Conservation (phyloP, 805 yeast species). For the Wickerhamomyces hampshirensis region DNA sequence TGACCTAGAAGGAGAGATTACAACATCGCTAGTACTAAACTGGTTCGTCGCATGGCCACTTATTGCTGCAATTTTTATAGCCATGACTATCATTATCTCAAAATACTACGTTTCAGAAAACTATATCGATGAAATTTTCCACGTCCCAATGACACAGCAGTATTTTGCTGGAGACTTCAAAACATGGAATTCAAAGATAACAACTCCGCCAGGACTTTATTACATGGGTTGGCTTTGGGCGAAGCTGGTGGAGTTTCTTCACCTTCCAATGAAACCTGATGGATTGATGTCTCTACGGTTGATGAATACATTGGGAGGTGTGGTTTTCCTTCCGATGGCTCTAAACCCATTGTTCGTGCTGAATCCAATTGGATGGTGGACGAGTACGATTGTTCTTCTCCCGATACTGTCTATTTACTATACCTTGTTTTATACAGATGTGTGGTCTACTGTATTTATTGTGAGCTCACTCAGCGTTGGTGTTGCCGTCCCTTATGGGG, state of each 20-base stretch:
- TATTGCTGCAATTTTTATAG: constrained; percentile 21
- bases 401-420: constrained; percentile 75
- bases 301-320: constrained; percentile 66
- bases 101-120: constrained; percentile 26
- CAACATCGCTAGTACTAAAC: constrained; percentile 22
- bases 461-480: constrained; percentile 49
- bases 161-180: constrained; percentile 57
- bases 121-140: constrained; percentile 76
- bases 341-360: constrained; percentile 34
- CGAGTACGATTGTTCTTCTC: constrained; percentile 40
- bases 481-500: constrained; percentile 34
- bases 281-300: constrained; percentile 41
- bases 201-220: constrained; percentile 96
- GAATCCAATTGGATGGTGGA: constrained; percentile 41
- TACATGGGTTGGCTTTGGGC: constrained; percentile 36
- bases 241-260: constrained; percentile 19
- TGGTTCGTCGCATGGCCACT: constrained; percentile 31
- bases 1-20: constrained; percentile 24
- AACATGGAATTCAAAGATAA: constrained; percentile 85
- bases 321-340: constrained; percentile 45
- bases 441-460: constrained; percentile 80
- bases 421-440: constrained; percentile 84
- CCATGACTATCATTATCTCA: constrained; percentile 26
- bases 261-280: constrained; percentile 26
- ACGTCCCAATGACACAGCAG: constrained; percentile 69